phyloP scores from a whole-genome alignment of 306 rosid genomes.

The Casuarina cunninghamiana region DNA sequence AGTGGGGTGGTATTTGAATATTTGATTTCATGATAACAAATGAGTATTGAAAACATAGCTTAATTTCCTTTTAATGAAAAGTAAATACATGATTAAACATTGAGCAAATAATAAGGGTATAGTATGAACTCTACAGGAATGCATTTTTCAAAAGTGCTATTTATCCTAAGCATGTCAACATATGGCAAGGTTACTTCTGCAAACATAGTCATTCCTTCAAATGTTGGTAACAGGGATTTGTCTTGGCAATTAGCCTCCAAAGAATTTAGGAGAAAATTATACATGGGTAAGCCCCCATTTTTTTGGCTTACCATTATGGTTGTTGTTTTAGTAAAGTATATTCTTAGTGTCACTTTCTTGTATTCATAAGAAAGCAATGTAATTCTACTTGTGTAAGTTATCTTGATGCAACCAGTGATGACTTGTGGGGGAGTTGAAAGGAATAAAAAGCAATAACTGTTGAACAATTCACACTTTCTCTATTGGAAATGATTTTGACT shows the following conservation, averaged over 20 bases:
- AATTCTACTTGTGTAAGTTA: neutral
- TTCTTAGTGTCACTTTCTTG: neutral
- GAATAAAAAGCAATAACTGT: neutral
- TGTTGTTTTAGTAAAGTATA: neutral
- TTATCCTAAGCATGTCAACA: slow-evolving; percentile 71
- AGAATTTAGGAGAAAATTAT: slow-evolving; percentile 71
- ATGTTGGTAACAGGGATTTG: slow-evolving; percentile 46
- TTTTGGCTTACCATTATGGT: slow-evolving; percentile 18
- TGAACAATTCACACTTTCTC: neutral
- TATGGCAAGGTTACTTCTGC: slow-evolving; percentile 66
- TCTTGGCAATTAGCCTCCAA: slow-evolving; percentile 73
- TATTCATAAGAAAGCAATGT: neutral
- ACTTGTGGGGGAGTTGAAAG: slow-evolving; percentile 12
- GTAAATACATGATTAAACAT: too few relatives aligned
- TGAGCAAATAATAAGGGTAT: too few relatives aligned
- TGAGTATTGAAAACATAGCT: too few relatives aligned
- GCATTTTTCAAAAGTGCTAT: slow-evolving; percentile 72
- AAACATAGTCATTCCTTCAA: slow-evolving; percentile 45
- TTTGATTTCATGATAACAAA: too few relatives aligned
- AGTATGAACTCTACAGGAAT: too few relatives aligned
- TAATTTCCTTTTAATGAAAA: too few relatives aligned
- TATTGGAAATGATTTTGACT: neutral
- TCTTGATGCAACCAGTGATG: neutral
- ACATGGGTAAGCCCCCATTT: slow-evolving; percentile 39
- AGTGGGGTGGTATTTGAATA: too few relatives aligned